Base-by-base conservation (phyloP, 2,329 filamentous ascomycete genomes). In the Acrodontium crateriforme region DNA sequence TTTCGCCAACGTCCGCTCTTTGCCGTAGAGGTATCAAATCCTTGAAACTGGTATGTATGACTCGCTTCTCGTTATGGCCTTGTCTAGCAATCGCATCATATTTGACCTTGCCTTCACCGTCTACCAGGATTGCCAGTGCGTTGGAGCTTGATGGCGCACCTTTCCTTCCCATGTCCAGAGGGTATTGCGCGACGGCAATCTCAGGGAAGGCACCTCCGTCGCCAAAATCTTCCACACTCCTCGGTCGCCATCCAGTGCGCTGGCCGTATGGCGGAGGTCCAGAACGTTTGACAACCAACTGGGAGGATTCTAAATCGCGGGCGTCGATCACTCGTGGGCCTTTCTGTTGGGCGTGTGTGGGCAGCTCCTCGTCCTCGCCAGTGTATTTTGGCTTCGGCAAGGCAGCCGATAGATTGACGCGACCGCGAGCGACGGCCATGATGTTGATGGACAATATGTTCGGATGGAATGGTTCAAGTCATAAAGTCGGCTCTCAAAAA, bases 171-270 rank as follows among this genome's bases (percentile, higher is more conserved):
- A 95, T 94, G 34, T 92, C 82, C 27, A 93, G 70, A 8, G 89
- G 89, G 51, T 95, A 98, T 51, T 98, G 89, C 23, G 87, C 89
- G 28, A 95, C 74, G 9, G 81, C 76, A 16, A 94, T 76, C 58
- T 95, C 87, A 19, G 89, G 89, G 50, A 94, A 98, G 28, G 87
- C 84, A 45, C 89, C 89, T 39, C 89, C 89, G 63, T 95, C 85
- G 45, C 82, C 85, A 59, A 85, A 98, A 55, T 98, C 89, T 51
- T 94, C 85, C 38, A 79, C 72, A 21, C 69, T 69, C 47, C 87
- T 77, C 17, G 89, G 89, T 40, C 89, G 74, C 89, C 89, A 98
- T 69, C 80, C 81, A 52, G 72, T 59, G 47, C 89, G 78, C 52
- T 84, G 76, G 27, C 82, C 82, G 45, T 95, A 98, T 1, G 83